A percentile compares a stretch with the other conserved stretches of the same genome.
Conservation (phyloP, 116 monocot species). For the Dioscorea cayenensis region DNA sequence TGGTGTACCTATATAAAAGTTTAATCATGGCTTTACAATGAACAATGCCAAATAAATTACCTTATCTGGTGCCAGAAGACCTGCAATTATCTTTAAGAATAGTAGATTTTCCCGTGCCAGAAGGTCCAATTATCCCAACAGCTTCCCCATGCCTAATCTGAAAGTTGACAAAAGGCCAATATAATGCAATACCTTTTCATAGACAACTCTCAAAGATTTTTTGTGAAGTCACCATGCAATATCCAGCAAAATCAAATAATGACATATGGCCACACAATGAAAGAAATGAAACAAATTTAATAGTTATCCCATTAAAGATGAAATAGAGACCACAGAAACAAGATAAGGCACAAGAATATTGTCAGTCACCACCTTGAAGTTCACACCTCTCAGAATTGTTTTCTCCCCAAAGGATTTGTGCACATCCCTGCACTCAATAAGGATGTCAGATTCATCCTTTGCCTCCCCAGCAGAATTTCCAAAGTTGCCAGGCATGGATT, state of each 20-base stretch:
- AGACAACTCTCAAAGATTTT: background rate
- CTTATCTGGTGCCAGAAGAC: constrained; percentile 87
- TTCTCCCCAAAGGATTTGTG: constrained; percentile 91
- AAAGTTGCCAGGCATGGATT: constrained; percentile 24
- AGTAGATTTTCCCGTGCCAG: constrained; percentile 97
- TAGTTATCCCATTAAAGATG: background rate
- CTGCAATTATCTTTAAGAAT: constrained; percentile 93
- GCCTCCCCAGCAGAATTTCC: constrained; percentile 9
- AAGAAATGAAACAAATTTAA: background rate
- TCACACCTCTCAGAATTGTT: constrained; percentile 75
- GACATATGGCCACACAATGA: too few species aligned
- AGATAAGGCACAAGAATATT: background rate
- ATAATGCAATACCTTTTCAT: background rate
- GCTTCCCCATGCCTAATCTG: constrained; percentile 98
- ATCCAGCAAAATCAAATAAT: background rate
- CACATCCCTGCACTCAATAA: constrained; percentile 88
- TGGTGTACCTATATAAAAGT: background rate
- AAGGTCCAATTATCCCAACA: constrained; percentile 97
- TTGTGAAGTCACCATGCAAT: background rate
- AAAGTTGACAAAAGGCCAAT: background rate
- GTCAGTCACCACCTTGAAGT: constrained; percentile 58
- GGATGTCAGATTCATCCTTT: constrained; percentile 36
- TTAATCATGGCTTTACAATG: background rate
- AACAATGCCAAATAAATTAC: constrained; percentile 20
- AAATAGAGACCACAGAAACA: background rate